phyloP scores from a whole-genome alignment of 768 basidiomycete genomes.

The Calocybe cyanea region DNA sequence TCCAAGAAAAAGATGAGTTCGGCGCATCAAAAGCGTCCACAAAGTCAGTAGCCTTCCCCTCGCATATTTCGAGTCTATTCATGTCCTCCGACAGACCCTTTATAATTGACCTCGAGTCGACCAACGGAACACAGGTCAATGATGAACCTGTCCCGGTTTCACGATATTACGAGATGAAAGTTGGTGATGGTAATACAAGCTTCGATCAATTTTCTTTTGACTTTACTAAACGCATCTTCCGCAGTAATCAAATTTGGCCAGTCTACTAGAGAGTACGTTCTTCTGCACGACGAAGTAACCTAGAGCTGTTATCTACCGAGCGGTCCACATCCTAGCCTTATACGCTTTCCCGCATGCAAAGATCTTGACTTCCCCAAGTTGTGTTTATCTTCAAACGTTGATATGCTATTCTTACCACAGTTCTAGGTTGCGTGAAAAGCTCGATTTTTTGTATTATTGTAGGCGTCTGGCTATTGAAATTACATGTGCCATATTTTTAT shows the following conservation, averaged over 20 bases:
- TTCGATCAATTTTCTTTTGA: constrained; percentile 1
- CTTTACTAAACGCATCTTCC: constrained; percentile 4
- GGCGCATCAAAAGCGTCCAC: constrained; percentile 72
- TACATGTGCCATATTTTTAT: too few relatives aligned
- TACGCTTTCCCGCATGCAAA: background rate
- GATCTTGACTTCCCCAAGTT: background rate
- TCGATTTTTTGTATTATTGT: too few relatives aligned
- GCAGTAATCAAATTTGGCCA: constrained; percentile 89
- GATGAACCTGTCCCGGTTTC: constrained; percentile 80
- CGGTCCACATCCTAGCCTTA: background rate
- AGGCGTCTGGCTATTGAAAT: too few relatives aligned
- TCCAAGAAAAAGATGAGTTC: constrained; percentile 85
- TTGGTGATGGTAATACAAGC: constrained; percentile 68
- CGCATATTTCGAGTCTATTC: constrained; percentile 1
- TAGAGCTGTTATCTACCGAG: constrained; percentile 18
- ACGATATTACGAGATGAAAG: constrained; percentile 80
- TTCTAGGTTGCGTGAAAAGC: too few relatives aligned
- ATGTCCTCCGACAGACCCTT: constrained; percentile 63
- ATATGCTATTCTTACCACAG: too few relatives aligned
- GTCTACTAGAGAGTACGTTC: constrained; percentile 78
- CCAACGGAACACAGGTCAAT: constrained; percentile 93
- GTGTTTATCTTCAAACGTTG: constrained; percentile 1
- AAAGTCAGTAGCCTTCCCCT: constrained; percentile 57
- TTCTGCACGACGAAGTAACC: constrained; percentile 73
- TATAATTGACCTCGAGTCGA: constrained; percentile 97